These are phyloP conservation scores for Dictyostelium intermedium DNA, from an alignment of 78 protist species.

Conservation along the genomic window DNA sequence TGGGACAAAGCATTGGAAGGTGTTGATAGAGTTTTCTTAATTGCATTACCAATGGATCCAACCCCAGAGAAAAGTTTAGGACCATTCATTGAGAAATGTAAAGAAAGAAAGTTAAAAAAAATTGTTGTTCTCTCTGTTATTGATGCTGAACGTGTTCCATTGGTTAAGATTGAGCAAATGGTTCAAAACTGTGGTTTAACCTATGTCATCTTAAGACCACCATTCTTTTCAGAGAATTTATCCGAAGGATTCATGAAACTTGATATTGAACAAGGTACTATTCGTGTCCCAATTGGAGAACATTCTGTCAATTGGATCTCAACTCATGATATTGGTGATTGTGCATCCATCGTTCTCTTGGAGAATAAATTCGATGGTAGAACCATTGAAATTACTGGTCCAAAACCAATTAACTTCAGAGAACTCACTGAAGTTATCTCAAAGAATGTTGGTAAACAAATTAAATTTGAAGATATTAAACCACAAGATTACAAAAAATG, in stretches of 20 bases:
- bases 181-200: neutral
- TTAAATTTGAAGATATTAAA: neutral
- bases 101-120: slow-evolving; percentile 3
- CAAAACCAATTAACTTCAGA: neutral
- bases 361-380: neutral
- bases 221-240: slow-evolving; percentile 15
- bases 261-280: neutral
- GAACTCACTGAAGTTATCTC: neutral
- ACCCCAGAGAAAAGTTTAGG: neutral
- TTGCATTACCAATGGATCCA: slow-evolving; percentile 24
- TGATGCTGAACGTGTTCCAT: slow-evolving; percentile 8
- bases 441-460: neutral
- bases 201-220: neutral
- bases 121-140: slow-evolving; percentile 5
- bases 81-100: neutral
- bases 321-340: slow-evolving; percentile 5
- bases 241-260: slow-evolving; percentile 3
- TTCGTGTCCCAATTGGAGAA: neutral
- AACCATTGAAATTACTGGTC: slow-evolving; percentile 37
- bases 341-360: neutral
- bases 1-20: slow-evolving; percentile 3
- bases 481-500: neutral
- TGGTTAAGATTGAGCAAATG: neutral
- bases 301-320: slow-evolving; percentile 14
- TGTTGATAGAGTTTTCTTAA: neutral